Percentiles rank a stretch among this genome's conserved stretches.
These are phyloP conservation scores for Fistulifera solaris DNA, from an alignment of 108 stramenopile genomes.

Conservation along the genomic window DNA sequence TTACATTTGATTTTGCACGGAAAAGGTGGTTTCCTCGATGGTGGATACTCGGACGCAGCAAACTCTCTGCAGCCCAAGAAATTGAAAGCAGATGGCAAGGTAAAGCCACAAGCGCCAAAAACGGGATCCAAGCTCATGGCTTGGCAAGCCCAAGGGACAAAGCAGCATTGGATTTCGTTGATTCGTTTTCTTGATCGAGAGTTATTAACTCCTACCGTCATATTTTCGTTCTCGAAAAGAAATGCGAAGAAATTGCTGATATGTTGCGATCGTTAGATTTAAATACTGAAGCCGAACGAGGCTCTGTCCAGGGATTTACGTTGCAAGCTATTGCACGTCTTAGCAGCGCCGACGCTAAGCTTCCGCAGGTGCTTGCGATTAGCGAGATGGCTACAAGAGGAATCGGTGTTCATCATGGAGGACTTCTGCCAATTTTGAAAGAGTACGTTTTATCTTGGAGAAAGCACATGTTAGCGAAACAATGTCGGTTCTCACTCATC, in stretches of 20 bases:
- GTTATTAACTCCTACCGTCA: conserved; percentile 87
- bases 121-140: conserved; percentile 49
- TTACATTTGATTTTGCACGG: conserved; percentile 79
- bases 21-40: conserved; percentile 58
- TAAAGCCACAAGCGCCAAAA: conserved; percentile 23
- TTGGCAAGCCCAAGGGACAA: conserved; percentile 75
- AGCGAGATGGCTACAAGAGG: conserved; percentile 86
- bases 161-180: conserved; percentile 75
- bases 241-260: conserved; percentile 92
- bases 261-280: conserved; percentile 78
- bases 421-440: conserved; percentile 93
- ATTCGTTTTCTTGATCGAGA: conserved; percentile 74
- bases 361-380: conserved; percentile 87
- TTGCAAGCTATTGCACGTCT: conserved; percentile 77
- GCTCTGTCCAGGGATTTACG: conserved; percentile 59
- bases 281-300: conserved; percentile 74
- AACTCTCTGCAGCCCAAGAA: conserved; percentile 50
- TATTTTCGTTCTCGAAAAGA: conserved; percentile 98
- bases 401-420: conserved; percentile 97
- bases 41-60: conserved; percentile 64
- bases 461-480: conserved; percentile 27
- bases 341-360: conserved; percentile 66
- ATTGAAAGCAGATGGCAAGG: conserved; percentile 31
- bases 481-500: no score
- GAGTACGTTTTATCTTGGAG: conserved; percentile 44